Evolutionary conservation across 176 grass and related monocot species (phyloP), one percentile per base, ranked within the genome.

Genomic region (Rhipidocladum racemiflorum): DNA sequence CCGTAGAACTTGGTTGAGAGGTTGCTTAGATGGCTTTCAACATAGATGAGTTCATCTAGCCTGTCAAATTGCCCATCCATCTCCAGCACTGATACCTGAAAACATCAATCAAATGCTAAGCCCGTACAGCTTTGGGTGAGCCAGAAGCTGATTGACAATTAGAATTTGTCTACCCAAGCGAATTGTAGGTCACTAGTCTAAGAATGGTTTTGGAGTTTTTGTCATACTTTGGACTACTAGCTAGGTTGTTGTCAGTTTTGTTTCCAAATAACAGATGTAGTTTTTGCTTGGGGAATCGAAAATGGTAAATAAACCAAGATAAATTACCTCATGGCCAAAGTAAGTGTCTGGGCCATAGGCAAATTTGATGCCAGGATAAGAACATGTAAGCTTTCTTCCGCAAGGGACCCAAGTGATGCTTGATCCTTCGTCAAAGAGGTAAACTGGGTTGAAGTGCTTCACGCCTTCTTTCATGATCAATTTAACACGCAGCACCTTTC

Each of bases 11-110:
- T 97, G 79, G 87, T 82, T 28, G 94, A 97, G 70, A 90, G 89
- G 76, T 92, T 97, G 91, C 94, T 92, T 18, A 92, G 87, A 81
- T 97, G 94, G 82, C 91, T 97, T 67, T 97, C 94, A 74, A 97
- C 89, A 62, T 97, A 97, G 77, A 97, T 97, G 29, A 94, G 87
- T 38, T 97, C 94, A 67, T 97, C 94, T 66, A 94, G 74, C 85
- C 76, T 92, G 76, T 97, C 94, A 50, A 97, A 94, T 53, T 92
- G 89, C 20, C 94, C 94, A 69, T 97, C 89, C 94, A 92, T 97
- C 83, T 97, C 94, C 85, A 94, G n/a, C 14, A 92, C 89, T 3
- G 94, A 97, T 39, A 94, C 94, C 94, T 97, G 66, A 43, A 72
- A 12, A 76, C 46, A 85, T 70, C 18, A 74, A 79, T 14, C 49